Base-by-base conservation (phyloP, 2,329 filamentous ascomycete species). In the Cytospora mali region DNA sequence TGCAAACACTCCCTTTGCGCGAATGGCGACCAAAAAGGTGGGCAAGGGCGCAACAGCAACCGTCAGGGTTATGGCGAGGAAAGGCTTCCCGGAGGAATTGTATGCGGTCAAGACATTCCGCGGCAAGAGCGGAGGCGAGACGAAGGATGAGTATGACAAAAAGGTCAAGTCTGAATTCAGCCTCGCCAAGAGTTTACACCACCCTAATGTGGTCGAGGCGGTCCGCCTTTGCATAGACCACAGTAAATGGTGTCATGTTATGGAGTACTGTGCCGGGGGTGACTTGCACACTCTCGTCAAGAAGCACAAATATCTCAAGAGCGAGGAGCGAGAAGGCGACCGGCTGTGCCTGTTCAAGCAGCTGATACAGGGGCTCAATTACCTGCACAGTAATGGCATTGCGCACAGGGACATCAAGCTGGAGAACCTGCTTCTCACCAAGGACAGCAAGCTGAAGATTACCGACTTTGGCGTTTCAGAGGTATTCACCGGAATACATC, bases 111-210 rank as follows among this genome's bases (percentile, higher is more conserved):
- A 97, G 77, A 91, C 95, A 71, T 96, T 96, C 74, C 87, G 92
- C 13, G 84, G 85, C 67, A 90, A 90, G 74, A 87, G 87, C 39
- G 81, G 83, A 35, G 81, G 83, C 48, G 92, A 96, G 72, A 87
- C 84, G 11, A 80, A 85, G 66, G 83, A 86, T 31, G 91, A 95
- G 56, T 96, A 96, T 74, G 85, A 91, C 68, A 89, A 92, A 76
- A 95, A 96, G 80, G 91, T 96, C 79, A 96, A 94, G 75, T 93
- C 91, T 1, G 93, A 97, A 73, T 97, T 88, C 77, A 92, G 88
- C 74, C 93, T 96, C 67, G 91, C 91, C 64, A 93, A 93, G 79
- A 92, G 90, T 67, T 77, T 93, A 65, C 86, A 92, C 70, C 92
- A 96, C 72, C 91, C 92, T 56, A 96, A 96, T 74, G 91, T 96